Evolutionary conservation across 1,139 yeast species (phyloP), one percentile per base, ranked within the genome.

Genomic region (Sugiyamaella xylanicola): DNA sequence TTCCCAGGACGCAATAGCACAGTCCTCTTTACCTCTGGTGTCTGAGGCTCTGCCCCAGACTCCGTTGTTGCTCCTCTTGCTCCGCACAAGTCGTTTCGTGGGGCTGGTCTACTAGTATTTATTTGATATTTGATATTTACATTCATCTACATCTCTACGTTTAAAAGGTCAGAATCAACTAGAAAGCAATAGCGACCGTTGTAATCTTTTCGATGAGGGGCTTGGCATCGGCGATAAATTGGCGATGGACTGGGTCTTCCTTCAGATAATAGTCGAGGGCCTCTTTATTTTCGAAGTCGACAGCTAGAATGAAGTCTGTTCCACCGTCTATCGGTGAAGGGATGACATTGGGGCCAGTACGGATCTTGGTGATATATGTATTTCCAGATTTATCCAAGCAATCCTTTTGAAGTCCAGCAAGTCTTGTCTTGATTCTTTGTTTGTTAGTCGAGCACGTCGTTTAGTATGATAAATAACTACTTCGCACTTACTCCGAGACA

Each of bases 321-420:
- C 32, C 54, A 11, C 45, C 44, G 25, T 51, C 54, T 29, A 44
- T 45, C 13, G 54, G 54, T 1, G 54, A 44, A 15, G 54, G 49
- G 15, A 45, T 39, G 15, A 51, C 37, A 37, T 51, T 51, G 13
- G 45, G 45, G 4, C 54, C 54, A 1, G 54, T 44, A 7, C 54
- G 54, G 25, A 51, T 25, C 21, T 41, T 45, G 1, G 45, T 41
- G 16, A 51, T 45, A 29, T 51, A 51, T 3, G 36, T 29, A 13
- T 45, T 25, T 4, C 50, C 50, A 1, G 43, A 44, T 32, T 45
- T 45, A 17, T 48, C 40, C 29, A 51, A 32, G 25, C 54, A 51
- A 19, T n/a, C 41, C 22, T 37, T 40, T 25, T 51, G 36, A 13
- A 51, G 16, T 2, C 44, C 21, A 2, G 46, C 35, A 4, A 51